These are phyloP conservation scores for Fusarium hostae DNA, from an alignment of 2,329 filamentous ascomycete genomes.

Conservation along the genomic window DNA sequence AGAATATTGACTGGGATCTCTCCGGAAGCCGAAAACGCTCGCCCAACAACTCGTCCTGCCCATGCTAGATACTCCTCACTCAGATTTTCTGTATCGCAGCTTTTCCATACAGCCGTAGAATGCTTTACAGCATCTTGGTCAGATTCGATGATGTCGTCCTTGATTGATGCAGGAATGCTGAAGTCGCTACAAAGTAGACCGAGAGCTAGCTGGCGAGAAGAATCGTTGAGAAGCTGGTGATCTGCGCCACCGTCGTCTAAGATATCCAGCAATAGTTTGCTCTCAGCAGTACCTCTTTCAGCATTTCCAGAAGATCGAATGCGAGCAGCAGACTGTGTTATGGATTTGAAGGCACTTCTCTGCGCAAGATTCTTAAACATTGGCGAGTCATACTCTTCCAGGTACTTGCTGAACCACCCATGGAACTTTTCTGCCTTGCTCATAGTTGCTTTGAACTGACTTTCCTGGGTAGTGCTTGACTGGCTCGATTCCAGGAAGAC, in stretches of 20 bases:
- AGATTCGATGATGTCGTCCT: slow-evolving; percentile 73
- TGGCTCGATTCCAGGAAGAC: slow-evolving; percentile 80
- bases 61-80: slow-evolving; percentile 81
- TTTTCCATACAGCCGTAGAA: slow-evolving; percentile 78
- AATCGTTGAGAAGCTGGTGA: slow-evolving; percentile 73
- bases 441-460: slow-evolving; percentile 81
- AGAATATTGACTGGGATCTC: slow-evolving; percentile 70
- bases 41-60: slow-evolving; percentile 86
- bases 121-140: slow-evolving; percentile 72
- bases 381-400: slow-evolving; percentile 70
- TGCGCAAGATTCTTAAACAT: slow-evolving; percentile 61
- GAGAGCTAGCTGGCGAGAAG: slow-evolving; percentile 76
- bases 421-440: slow-evolving; percentile 81
- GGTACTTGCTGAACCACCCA: slow-evolving; percentile 78
- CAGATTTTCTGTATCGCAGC: slow-evolving; percentile 71
- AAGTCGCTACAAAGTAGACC: slow-evolving; percentile 82
- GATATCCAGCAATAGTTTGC: slow-evolving; percentile 81
- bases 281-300: slow-evolving; percentile 77
- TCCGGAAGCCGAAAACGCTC: slow-evolving; percentile 83
- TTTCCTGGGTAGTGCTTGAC: slow-evolving; percentile 85
- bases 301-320: slow-evolving; percentile 77
- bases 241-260: slow-evolving; percentile 75
- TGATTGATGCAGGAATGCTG: slow-evolving; percentile 56
- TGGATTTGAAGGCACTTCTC: slow-evolving; percentile 69
- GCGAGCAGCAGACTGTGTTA: slow-evolving; percentile 75